Evolutionary conservation across 2,329 filamentous ascomycete species (phyloP), one percentile per base, ranked within the genome.

Genomic region (Neocatenulostroma microsporum): DNA sequence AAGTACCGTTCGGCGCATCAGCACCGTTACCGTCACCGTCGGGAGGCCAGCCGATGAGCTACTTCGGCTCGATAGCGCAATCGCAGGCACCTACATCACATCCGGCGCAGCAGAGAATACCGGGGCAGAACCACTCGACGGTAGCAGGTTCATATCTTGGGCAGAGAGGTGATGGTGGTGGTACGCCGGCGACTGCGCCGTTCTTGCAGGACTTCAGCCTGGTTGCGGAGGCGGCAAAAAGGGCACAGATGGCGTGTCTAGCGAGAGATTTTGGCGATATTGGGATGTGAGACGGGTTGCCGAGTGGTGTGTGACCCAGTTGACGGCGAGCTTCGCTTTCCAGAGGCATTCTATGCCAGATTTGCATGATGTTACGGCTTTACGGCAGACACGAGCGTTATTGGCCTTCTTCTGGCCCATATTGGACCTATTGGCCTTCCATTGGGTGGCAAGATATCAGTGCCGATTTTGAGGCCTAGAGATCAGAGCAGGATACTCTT

Each of bases 221-320:
- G 20, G 74, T 95, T 27, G 88, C 88, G 23, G 89, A 96, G 68
- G 89, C 89, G 2, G 89, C 87, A 28, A 94, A 94, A 64, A 73
- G 88, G 27, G 89, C 89, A 8, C 86, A 95, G 63, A 84, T 95
- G 71, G 85, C 85, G 27, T 79, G 87, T 54, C 69, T 95, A 58
- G 83, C 88, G 71, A 74, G 88, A 44, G 89, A 95, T 62, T 73
- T 96, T 56, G 86, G 85, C 54, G 76, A 78, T 46, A 73, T 83
- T 54, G 76, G 74, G 36, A 37, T 58, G 25, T 56, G 36, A 45
- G 17, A 15, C 23, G 18, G 30, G 18, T n/a, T n/a, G n/a, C n/a
- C n/a, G n/a, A n/a, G n/a, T n/a, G n/a, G n/a, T n/a, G n/a, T n/a
- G n/a, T n/a, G n/a, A n/a, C n/a, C n/a, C n/a, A n/a, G n/a, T n/a